These are phyloP conservation scores for Beauveria australis DNA, from an alignment of 2,329 filamentous ascomycete genomes.

Conservation along the genomic window DNA sequence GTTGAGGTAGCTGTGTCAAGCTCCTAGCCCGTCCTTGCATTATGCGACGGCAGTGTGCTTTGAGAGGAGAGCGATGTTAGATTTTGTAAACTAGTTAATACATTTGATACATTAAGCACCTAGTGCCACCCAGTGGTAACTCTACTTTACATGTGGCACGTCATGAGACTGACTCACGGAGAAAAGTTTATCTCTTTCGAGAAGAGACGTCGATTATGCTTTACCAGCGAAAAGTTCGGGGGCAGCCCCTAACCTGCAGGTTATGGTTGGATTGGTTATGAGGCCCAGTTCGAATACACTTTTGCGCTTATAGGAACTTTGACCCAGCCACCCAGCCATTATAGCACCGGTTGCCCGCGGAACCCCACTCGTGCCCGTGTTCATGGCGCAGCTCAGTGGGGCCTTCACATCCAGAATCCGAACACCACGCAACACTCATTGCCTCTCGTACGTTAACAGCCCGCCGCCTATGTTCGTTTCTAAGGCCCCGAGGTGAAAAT, in stretches of 20 bases:
- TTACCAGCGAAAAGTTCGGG: too few relatives aligned
- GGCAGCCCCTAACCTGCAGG: too few relatives aligned
- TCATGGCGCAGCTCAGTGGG: slow-evolving; percentile 1
- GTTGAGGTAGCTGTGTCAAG: not conserved
- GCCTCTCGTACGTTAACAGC: not conserved
- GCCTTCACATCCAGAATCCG: not conserved
- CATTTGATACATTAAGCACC: not conserved
- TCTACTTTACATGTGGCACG: not conserved
- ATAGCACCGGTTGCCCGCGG: not conserved
- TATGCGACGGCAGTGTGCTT: not conserved
- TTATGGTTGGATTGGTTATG: too few relatives aligned
- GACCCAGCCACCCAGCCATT: too few relatives aligned
- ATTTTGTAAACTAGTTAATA: slow-evolving; percentile 15
- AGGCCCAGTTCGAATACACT: too few relatives aligned
- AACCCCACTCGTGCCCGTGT: not conserved
- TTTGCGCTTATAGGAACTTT: too few relatives aligned
- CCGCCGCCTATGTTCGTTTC: not conserved
- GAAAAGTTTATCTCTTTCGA: too few relatives aligned
- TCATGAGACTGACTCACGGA: too few relatives aligned
- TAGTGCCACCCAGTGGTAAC: too few relatives aligned
- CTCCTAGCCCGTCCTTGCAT: not conserved
- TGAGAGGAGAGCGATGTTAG: slow-evolving; percentile 3
- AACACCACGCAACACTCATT: not conserved
- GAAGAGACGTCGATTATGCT: too few relatives aligned
- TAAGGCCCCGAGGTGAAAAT: not conserved